A percentile compares a stretch with the other conserved stretches of the same genome.
These are phyloP conservation scores for Erysimum cheiranthoides DNA, from an alignment of 345 rosid genomes.

Conservation along the genomic window DNA sequence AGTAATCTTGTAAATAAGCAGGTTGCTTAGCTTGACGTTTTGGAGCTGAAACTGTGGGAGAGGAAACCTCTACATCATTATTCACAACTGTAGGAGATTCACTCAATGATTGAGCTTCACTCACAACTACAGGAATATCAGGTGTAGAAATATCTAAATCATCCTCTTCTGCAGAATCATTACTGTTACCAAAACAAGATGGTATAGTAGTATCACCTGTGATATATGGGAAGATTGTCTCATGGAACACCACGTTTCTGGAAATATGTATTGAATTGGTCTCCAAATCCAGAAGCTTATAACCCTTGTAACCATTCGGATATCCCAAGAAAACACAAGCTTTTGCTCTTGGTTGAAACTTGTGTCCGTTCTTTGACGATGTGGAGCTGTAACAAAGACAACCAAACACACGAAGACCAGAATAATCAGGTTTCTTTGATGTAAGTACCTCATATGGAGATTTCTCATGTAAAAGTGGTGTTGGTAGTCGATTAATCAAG, in stretches of 20 bases:
- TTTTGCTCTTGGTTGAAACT: neutral
- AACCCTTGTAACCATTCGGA: neutral
- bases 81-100: too few relatives aligned
- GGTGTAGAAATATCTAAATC: too few relatives aligned
- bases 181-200: too few relatives aligned
- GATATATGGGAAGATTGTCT: neutral
- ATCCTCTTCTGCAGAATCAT: too few relatives aligned
- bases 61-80: too few relatives aligned
- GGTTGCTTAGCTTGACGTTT: accelerated
- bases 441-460: too few relatives aligned
- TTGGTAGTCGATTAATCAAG: too few relatives aligned
- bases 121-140: neutral
- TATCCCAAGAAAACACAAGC: neutral
- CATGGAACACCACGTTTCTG: neutral
- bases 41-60: too few relatives aligned
- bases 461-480: too few relatives aligned
- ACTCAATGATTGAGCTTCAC: too few relatives aligned
- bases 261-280: accelerated
- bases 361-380: neutral
- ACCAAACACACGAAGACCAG: neutral
- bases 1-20: neutral
- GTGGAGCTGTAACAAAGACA: neutral
- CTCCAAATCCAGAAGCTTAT: neutral
- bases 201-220: neutral
- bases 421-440: too few relatives aligned